These are phyloP conservation scores for Davidsoniella eucalypti DNA, from an alignment of 2,329 filamentous ascomycete species.

Conservation along the genomic window DNA sequence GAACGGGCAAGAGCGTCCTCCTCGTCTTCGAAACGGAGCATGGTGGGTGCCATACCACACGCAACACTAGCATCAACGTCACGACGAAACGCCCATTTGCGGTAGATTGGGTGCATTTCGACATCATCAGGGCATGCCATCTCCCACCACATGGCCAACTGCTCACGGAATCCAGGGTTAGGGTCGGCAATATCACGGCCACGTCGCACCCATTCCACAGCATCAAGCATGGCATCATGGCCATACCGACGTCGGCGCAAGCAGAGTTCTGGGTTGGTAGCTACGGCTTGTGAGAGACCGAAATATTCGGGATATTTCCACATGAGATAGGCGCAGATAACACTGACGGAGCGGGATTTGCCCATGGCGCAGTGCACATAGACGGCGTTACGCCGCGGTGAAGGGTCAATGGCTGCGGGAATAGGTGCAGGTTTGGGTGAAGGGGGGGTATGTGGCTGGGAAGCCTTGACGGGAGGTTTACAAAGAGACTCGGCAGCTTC, in stretches of 20 bases:
- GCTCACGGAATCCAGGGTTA: slow-evolving; percentile 80
- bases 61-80: slow-evolving; percentile 44
- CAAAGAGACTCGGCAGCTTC: slow-evolving; percentile 6
- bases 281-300: slow-evolving; percentile 26
- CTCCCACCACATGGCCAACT: slow-evolving; percentile 71
- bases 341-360: slow-evolving; percentile 78
- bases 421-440: slow-evolving; percentile 4
- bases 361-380: slow-evolving; percentile 75
- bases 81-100: slow-evolving; percentile 46
- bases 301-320: slow-evolving; percentile 43
- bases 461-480: not conserved
- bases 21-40: slow-evolving; percentile 71
- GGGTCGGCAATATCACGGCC: slow-evolving; percentile 68
- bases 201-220: slow-evolving; percentile 52
- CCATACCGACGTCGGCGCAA: slow-evolving; percentile 13
- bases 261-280: slow-evolving; percentile 23
- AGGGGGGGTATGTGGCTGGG: not conserved
- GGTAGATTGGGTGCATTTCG: slow-evolving; percentile 58
- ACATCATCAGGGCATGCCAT: slow-evolving; percentile 61
- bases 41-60: slow-evolving; percentile 62
- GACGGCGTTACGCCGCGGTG: slow-evolving; percentile 22
- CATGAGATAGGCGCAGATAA: slow-evolving; percentile 73
- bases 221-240: slow-evolving; percentile 23
- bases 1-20: slow-evolving; percentile 21
- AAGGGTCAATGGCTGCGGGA: not conserved